phyloP scores from a whole-genome alignment of 768 basidiomycete species.

The Holtermanniella nyarrowii region DNA sequence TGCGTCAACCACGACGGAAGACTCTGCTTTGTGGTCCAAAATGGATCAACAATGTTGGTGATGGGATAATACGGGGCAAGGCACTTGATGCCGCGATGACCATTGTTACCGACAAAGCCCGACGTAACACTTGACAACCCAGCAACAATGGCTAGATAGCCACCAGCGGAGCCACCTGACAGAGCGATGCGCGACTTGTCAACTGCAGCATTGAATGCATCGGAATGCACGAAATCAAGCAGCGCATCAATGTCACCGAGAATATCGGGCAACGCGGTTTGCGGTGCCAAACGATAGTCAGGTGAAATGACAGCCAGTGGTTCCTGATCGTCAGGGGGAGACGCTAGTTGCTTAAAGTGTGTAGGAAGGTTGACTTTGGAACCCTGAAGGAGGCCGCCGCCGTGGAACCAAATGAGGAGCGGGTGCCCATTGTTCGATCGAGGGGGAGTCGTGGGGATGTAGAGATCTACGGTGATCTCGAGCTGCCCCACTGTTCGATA shows the following conservation, averaged over 20 bases:
- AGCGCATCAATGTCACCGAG: constrained; percentile 31
- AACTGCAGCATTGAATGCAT: constrained; percentile 15
- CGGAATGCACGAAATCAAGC: constrained; percentile 17
- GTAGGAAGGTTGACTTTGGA: constrained; percentile 38
- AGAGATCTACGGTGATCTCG: constrained; percentile 31
- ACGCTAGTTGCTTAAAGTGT: constrained; percentile 31
- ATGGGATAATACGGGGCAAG: constrained; percentile 35
- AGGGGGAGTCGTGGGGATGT: constrained; percentile 18
- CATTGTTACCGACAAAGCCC: constrained; percentile 24
- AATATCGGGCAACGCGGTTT: constrained; percentile 37
- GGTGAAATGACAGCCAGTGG: constrained; percentile 32
- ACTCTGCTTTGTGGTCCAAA: constrained; percentile 32
- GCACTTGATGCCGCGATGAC: constrained; percentile 24
- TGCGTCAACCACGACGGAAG: constrained; percentile 24
- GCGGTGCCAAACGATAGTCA: constrained; percentile 41
- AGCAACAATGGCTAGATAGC: constrained; percentile 32
- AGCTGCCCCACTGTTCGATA: constrained; percentile 25
- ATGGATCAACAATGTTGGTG: constrained; percentile 28
- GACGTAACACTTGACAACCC: constrained; percentile 22
- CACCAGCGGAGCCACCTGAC: constrained; percentile 32
- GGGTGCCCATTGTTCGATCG: constrained; percentile 15
- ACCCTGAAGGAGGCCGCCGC: constrained; percentile 35
- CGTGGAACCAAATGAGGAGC: constrained; percentile 37
- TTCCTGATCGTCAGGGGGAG: constrained; percentile 11
- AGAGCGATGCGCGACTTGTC: constrained; percentile 26